Evolutionary conservation across 768 basidiomycete species (phyloP).

Genomic region (Russula olivacea): DNA sequence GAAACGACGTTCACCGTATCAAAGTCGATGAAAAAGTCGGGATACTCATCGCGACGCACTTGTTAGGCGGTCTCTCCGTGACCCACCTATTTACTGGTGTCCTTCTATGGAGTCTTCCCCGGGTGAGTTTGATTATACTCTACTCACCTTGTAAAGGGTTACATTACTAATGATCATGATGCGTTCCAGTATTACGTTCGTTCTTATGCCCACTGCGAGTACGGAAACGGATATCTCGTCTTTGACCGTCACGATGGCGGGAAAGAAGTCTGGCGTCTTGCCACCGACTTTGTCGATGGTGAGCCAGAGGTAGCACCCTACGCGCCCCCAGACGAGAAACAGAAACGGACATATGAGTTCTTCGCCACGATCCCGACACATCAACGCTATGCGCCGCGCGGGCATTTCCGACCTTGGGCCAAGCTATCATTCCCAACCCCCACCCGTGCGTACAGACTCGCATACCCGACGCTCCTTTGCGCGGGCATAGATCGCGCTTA

Average conservation of each 20-base stretch:
- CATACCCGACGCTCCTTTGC: conserved; percentile 59
- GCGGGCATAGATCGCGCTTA: conserved; percentile 42
- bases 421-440: conserved; percentile 44
- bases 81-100: conserved; percentile 45
- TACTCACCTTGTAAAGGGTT: neutral
- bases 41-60: conserved; percentile 53
- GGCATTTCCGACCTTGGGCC: conserved; percentile 60
- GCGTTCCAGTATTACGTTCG: conserved; percentile 44
- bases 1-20: conserved; percentile 56
- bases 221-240: conserved; percentile 61
- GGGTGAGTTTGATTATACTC: conserved; percentile 23
- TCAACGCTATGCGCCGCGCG: conserved; percentile 30
- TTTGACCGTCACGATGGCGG: conserved; percentile 53
- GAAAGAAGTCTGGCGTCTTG: conserved; percentile 68
- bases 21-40: conserved; percentile 65
- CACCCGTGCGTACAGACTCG: conserved; percentile 54
- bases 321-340: conserved; percentile 26
- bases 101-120: conserved; percentile 58
- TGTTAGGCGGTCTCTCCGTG: conserved; percentile 52
- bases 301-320: neutral
- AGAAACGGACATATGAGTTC: conserved; percentile 27
- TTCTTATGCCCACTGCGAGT: conserved; percentile 64
- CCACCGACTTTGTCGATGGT: conserved; percentile 28
- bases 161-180: neutral
- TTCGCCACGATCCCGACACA: conserved; percentile 23